Base-by-base conservation (phyloP, 441 rosid genomes). In the Gossypium schwendimanii region DNA sequence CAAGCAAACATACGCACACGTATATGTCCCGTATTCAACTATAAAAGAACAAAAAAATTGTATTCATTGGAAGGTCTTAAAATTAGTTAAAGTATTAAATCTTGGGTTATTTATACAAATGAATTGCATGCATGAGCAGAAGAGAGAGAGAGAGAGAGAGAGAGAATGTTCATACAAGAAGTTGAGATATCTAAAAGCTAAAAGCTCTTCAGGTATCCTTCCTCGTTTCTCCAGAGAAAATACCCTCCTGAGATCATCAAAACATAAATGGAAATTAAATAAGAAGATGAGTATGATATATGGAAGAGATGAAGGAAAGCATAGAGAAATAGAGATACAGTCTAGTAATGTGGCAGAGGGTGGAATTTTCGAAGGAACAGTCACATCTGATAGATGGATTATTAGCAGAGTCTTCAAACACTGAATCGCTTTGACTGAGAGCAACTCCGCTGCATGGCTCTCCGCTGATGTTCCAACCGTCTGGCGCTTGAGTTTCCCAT, bases 381-480 rank as follows among this genome's bases (percentile, higher is more conserved):
- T 73, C 84, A 61, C 91, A 87, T 77, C 81, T 81, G 85, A 87
- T 83, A 7, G 75, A 70, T 9, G 87, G 87, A 8, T 84, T 84
- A 80, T 74, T 69, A 6, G 2, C 0, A 0, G 0, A 0, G 26
- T 63, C 36, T 55, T 71, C 81, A 18, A 85, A 73, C 53, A 31
- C 0, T 2, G 80, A 76, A 21, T 70, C 73, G 17, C 69, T 47
- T n/a, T 36, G 33, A 11, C 81, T 83, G 2, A 80, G 61, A 61
- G 89, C 91, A 0, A 61, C 41, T 68, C 89, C 88, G 11, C 73
- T 78, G 84, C 91, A 87, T 0, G 69, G 81, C 63, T 85, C 85
- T 15, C 87, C 88, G 44, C 84, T 85, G 20, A 44, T 75, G 77
- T 84, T 87, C 89, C 91, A 87, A 3, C 15, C 39, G 0, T 7